Base-by-base conservation (phyloP, 2,329 filamentous ascomycete genomes). In the Cryphonectria radicalis region DNA sequence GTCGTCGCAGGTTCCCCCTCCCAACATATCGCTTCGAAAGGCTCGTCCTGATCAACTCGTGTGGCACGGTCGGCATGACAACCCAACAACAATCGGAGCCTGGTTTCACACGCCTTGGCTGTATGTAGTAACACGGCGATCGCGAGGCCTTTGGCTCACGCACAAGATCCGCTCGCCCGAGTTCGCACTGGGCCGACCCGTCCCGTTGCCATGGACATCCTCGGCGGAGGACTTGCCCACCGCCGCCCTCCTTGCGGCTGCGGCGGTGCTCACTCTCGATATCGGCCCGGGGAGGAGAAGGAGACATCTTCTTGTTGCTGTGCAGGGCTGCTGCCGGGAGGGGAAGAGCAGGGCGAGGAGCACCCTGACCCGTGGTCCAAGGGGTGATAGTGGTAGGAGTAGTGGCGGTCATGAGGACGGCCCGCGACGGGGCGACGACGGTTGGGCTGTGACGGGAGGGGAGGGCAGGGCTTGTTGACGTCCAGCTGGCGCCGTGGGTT, bases 381-480 rank as follows among this genome's bases (percentile, higher is more conserved):
- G 55, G 28, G 28, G 6, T 59, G 28, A 28, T 59, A 59, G 28
- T 8, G 10, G 22, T 11, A 50, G 43, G 17, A 7, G 5, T 46
- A 17, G 43, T 22, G 17, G 37, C 37, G 3, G 37, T 40, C 37
- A 40, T 11, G 10, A 40, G 11, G 10, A 11, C 37, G 37, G 46
- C n/a, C 22, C 46, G 13, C 55, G 55, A 17, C 55, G 55, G 55
- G 2, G 14, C 55, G 25, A 32, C 28, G 28, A 32, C 28, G 28
- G 25, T 10, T 19, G 25, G 55, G 6, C 28, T 32, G 25, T 5
- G 28, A 32, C 28, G 55, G 53, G n/a, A 57, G 53, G 53, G 53
- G 53, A 57, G 57, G 59, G 19, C 19, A 62, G 32, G 59, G 59
- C 28, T 62, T 62, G 59, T 62, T 40, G 11, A 62, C 59, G 22